Conservation (phyloP, 495 filamentous ascomycete genomes). For the Xylaria telfairii region DNA sequence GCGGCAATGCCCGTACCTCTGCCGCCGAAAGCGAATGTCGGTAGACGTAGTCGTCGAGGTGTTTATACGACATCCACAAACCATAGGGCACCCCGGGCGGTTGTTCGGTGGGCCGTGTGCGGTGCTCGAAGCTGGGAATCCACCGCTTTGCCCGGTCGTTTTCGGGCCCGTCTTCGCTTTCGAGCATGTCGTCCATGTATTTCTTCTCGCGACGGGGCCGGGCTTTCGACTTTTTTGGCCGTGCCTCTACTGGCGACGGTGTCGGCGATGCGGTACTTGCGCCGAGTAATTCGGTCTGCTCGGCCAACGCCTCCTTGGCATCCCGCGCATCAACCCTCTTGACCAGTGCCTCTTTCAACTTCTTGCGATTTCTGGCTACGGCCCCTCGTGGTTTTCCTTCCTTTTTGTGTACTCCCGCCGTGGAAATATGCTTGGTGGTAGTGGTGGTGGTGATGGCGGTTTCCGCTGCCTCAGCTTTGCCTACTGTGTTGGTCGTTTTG, state of each 20-base stretch:
- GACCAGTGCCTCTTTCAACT: constrained; percentile 1
- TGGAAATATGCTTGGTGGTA: no score
- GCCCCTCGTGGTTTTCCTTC: background rate
- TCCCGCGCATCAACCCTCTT: constrained; percentile 7
- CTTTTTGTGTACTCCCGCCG: background rate
- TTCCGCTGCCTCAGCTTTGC: background rate
- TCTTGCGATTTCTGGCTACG: background rate
- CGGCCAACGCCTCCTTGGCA: background rate
- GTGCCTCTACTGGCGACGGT: background rate
- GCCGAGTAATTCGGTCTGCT: constrained; percentile 15
- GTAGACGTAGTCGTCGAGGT: constrained; percentile 13
- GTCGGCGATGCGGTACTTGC: background rate
- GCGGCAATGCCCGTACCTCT: background rate
- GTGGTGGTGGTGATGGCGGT: no score
- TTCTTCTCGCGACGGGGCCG: background rate
- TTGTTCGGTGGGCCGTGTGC: background rate
- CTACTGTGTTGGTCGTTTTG: background rate
- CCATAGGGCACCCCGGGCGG: background rate
- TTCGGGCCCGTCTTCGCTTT: background rate
- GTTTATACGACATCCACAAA: constrained; percentile 15
- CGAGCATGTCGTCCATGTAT: constrained; percentile 20
- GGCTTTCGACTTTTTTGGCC: background rate
- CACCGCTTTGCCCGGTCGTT: constrained; percentile 1
- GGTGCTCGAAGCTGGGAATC: constrained; percentile 21
- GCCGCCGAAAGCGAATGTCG: background rate